Base-by-base conservation (phyloP, 1,284 basidiomycete genomes). In the Phylloboletellus chloephorus region DNA sequence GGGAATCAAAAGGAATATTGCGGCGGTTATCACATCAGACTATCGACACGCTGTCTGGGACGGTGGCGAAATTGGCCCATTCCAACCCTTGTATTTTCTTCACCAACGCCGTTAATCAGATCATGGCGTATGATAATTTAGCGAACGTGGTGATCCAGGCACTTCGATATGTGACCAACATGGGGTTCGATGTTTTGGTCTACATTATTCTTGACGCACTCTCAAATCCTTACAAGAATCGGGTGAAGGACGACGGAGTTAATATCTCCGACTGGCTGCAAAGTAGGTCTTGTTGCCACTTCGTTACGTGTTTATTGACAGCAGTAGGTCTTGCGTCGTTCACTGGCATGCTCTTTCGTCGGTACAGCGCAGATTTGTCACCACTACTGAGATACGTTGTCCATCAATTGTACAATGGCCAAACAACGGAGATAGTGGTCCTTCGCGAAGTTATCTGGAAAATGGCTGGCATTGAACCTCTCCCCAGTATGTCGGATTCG, bases 91-190 rank as follows among this genome's bases (percentile, higher is more conserved):
- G 81, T 51, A 84, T 95, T 39, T 82, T 98, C 53, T 98, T 98
- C 69, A 67, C 78, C 11, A 88, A 88, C 45, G 91, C 88, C 0
- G 82, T 98, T 37, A 83, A 86, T 51, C 96, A 98, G 66, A 87
- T 98, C 44, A 94, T 94, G 81, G 84, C 91, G 13, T 99, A 98
- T 59, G 90, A 96, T 56, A 99, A 98, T 62, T 71, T 98, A 47
- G 91, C 91, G 12, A 76, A 78, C 32, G 89, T 92, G 22, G 83
- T 98, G 41, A 88, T 98, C 26, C 90, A 93, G 52, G 84, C 86
- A n/a, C 73, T 93, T 51, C 77, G 88, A 57, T 96, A 89, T 66
- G 78, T 94, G 47, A 92, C 88, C 2, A 82, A 82, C 48, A 85
- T 98, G 74, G 90, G 90, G 19, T 95, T 93, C 58, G 96, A 98